Evolutionary conservation across 306 rosid species (phyloP), one percentile per base, ranked within the genome.

Genomic region (Cicer cuneatum): DNA sequence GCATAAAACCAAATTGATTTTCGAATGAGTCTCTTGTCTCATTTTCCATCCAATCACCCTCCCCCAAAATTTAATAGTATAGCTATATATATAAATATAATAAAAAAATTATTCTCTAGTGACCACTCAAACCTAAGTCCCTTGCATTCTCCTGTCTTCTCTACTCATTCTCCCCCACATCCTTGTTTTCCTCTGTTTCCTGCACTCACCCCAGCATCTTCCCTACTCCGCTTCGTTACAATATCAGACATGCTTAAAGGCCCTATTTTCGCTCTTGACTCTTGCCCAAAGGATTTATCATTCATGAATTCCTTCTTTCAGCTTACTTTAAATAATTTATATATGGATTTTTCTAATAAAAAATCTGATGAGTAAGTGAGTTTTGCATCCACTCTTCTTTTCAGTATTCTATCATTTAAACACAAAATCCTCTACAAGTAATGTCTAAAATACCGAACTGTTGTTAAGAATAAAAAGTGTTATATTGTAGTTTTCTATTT

Each of bases 371-470:
- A 43, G 12, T 14, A 39, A 21, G 39, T 37, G 43, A 37, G 46
- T 12, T 18, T 15, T 21, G 18, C 18, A 45, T 14, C 16, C 10
- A 3, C 43, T 42, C 33, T 12, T 14, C 8, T 71, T 16, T n/a
- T 75, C 29, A 40, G 56, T 65, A 6, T 39, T 78, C 72, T 19
- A 11, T 72, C 24, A 33, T 59, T 67, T 47, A 10, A 47, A 47
- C 33, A 40, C 72, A n/a, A 11, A 37, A 39, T 73, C 51, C 29
- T 76, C 75, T 42, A 4, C 59, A 51, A n/a, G 48, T 52, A 19
- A 61, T 59, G 49, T 57, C 24, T 15, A n/a, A 35, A 24, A 18
- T 14, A 35, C n/a, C 52, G 77, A 71, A 10, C 66, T 56, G 43
- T 60, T 41, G 62, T 33, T 71, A 42, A 52, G 60, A 37, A 40